Conservation (phyloP, 2,329 filamentous ascomycete species). For the Arachnomyces sp. region DNA sequence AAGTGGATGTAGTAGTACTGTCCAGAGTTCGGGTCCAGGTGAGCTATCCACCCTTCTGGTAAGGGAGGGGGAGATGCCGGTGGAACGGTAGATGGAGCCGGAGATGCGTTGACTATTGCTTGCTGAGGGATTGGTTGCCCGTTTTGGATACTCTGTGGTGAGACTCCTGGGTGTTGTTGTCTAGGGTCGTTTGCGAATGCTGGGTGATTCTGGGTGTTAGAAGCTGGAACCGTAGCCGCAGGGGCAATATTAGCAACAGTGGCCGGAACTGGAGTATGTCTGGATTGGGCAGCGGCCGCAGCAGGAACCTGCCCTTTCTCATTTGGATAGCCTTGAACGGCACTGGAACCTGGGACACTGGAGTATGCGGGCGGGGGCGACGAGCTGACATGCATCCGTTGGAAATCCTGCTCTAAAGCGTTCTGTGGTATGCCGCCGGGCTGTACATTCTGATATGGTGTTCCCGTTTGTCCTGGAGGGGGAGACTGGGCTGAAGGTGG, state of each 20-base stretch:
- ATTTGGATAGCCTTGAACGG: slow-evolving; percentile 58
- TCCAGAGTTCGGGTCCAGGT: slow-evolving; percentile 88
- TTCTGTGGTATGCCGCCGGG: slow-evolving; percentile 48
- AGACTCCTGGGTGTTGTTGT: slow-evolving; percentile 28
- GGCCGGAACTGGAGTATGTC: slow-evolving; percentile 15
- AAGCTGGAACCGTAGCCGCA: slow-evolving; percentile 20
- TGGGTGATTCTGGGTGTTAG: slow-evolving; percentile 57
- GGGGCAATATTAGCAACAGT: slow-evolving; percentile 14
- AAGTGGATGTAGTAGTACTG: slow-evolving; percentile 99
- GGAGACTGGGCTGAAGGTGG: slow-evolving; percentile 37
- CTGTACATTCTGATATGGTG: slow-evolving; percentile 20
- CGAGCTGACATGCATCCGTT: slow-evolving; percentile 69
- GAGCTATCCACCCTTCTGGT: slow-evolving; percentile 96
- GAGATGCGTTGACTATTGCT: slow-evolving; percentile 22
- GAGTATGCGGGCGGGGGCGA: slow-evolving; percentile 95
- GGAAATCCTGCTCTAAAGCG: slow-evolving; percentile 78
- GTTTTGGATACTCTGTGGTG: slow-evolving; percentile 34
- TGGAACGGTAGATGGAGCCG: slow-evolving; percentile 42
- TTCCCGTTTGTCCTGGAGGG: slow-evolving; percentile 25
- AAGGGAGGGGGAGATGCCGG: slow-evolving; percentile 84
- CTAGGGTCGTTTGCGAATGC: slow-evolving; percentile 82
- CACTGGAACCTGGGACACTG: slow-evolving; percentile 51
- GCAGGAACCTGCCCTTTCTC: slow-evolving; percentile 61
- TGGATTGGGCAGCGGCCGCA: slow-evolving; percentile 17
- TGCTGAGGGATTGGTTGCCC: slow-evolving; percentile 19